Evolutionary conservation across 352 stramenopile species (phyloP), one percentile per base, ranked within the genome.

Genomic region (Phytopythium montanum): DNA sequence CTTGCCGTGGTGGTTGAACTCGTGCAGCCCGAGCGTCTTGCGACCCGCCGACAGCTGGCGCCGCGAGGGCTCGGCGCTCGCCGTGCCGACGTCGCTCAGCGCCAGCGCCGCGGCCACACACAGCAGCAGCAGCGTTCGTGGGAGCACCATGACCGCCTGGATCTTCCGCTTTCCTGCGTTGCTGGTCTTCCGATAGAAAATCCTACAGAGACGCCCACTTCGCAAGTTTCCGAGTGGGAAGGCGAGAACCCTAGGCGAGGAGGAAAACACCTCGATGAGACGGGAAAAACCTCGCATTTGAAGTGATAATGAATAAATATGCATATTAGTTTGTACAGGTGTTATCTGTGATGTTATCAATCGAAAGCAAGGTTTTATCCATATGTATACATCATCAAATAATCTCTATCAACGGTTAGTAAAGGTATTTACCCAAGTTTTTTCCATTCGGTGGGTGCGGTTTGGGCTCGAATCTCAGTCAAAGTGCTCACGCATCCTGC

Each of bases 91-190:
- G 49, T 65, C 60, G 10, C 46, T 26, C 41, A 81, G 67, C 34
- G 73, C 26, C 23, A 70, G 49, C 14, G 59, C 71, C 23, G 69
- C 59, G 8, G 60, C 61, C 41, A 78, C 61, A 49, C 71, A 81
- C 45, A 83, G 41, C 57, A 86, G 28, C 44, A 69, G 49, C 36
- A 79, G 38, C 28, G 45, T 45, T 64, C 69, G 62, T 68, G 73
- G 67, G 28, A 82, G 44, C 33, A 83, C 56, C 71, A 83, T 82
- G 45, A 19, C 23, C 69, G 41, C 5, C 42, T n/a, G 21, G 39
- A 46, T 46, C 39, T 45, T 45, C 39, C 14, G 2, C 13, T 42
- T 18, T 4, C 36, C 19, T 19, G 3, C 10, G 36, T n/a, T 41
- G 14, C 36, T 36, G 16, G 16, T n/a, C 36, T 6, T 42, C 12